Evolutionary conservation across 1,139 yeast species (phyloP).

Genomic region (Debaryomyces coudertii): DNA sequence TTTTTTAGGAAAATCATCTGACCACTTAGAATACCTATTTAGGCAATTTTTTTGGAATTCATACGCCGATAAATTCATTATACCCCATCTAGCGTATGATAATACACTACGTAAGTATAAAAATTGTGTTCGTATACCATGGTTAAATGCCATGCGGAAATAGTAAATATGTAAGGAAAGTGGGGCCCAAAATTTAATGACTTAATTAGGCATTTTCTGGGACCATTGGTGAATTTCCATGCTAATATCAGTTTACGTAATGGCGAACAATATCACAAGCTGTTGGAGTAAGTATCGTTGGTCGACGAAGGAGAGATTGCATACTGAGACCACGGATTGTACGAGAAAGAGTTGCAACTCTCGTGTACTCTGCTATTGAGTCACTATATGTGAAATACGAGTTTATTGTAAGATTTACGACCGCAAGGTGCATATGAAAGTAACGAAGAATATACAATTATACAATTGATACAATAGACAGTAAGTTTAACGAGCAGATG

Average conservation of each 20-base stretch:
- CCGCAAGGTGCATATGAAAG: not conserved
- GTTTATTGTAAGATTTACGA: not conserved
- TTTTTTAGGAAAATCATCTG: slow-evolving; percentile 6
- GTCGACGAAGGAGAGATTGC: not conserved
- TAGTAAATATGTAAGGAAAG: not conserved
- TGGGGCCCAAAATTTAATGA: slow-evolving; percentile 3
- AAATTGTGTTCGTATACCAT: not conserved
- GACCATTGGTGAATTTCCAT: not conserved
- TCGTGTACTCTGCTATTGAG: not conserved
- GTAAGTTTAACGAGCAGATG: not conserved
- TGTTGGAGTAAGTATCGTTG: not conserved
- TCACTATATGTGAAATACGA: not conserved
- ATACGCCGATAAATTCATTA: not conserved
- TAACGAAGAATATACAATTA: not conserved
- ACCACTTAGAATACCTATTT: slow-evolving; percentile 21
- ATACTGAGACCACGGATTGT: not conserved
- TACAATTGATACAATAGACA: not conserved
- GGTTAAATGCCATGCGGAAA: not conserved
- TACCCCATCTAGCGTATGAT: not conserved
- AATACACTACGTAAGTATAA: not conserved
- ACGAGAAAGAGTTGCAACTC: not conserved
- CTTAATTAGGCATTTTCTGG: slow-evolving; percentile 5
- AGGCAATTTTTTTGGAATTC: slow-evolving; percentile 17
- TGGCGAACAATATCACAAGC: not conserved
- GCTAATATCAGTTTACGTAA: slow-evolving; percentile 1